Evolutionary conservation across 75 land plant genomes (phyloP).

Genomic region (Cunninghamia lanceolata): DNA sequence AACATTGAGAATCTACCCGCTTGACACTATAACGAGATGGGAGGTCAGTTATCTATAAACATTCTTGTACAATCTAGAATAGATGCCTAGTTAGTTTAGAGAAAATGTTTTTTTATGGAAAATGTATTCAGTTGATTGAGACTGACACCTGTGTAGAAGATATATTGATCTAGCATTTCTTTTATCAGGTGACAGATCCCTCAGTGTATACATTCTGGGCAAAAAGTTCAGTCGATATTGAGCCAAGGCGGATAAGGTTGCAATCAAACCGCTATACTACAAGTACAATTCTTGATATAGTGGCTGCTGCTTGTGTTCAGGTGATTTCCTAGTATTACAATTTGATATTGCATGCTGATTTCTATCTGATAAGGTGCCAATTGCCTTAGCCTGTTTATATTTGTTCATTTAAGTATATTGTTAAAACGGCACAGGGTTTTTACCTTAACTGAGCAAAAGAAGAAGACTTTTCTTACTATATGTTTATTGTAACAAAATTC

Average conservation of each 20-base stretch:
- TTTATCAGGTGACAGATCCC: conserved; percentile 61
- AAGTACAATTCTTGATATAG: conserved; percentile 77
- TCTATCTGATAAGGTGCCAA: not conserved
- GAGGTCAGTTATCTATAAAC: conserved; percentile 46
- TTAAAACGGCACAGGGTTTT: not conserved
- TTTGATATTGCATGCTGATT: not conserved
- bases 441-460: not conserved
- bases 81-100: not conserved
- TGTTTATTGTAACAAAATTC: not conserved
- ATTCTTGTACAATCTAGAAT: not conserved
- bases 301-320: conserved; percentile 97
- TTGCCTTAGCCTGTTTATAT: not conserved
- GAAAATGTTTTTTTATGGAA: not conserved
- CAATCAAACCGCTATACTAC: conserved; percentile 88
- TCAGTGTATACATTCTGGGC: conserved; percentile 86
- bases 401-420: not conserved
- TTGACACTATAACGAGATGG: conserved; percentile 76
- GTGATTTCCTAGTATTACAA: conserved; percentile 28
- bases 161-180: conserved; percentile 7
- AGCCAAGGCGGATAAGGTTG: conserved; percentile 79
- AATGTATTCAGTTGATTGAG: not conserved
- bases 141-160: not conserved
- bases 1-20: conserved; percentile 41
- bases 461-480: not conserved
- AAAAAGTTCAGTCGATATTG: conserved; percentile 86